phyloP scores from a whole-genome alignment of 2,329 filamentous ascomycete species.

The Pseudogymnoascus pannorum region DNA sequence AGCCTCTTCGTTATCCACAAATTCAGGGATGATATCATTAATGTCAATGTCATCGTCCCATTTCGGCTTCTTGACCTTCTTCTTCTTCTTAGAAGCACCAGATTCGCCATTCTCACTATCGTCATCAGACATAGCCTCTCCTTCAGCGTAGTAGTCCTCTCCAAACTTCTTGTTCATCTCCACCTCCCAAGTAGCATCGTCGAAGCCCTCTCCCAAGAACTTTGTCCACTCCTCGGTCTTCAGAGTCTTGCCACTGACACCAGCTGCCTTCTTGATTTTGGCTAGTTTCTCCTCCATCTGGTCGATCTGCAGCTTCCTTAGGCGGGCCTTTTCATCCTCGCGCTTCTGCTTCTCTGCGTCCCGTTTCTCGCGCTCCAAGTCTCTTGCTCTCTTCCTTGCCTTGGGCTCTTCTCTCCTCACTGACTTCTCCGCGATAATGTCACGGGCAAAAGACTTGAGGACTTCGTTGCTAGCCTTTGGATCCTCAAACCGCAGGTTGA shows the following conservation, averaged over 20 bases:
- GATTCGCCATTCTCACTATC: slow-evolving; percentile 46
- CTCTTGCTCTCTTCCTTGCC: slow-evolving; percentile 68
- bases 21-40: slow-evolving; percentile 81
- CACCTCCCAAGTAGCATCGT: slow-evolving; percentile 81
- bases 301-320: slow-evolving; percentile 83
- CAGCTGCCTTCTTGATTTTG: slow-evolving; percentile 84
- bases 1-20: slow-evolving; percentile 55
- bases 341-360: slow-evolving; percentile 70
- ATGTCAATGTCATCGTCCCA: slow-evolving; percentile 99
- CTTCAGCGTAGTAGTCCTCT: slow-evolving; percentile 78
- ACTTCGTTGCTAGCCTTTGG: slow-evolving; percentile 81
- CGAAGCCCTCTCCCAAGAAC: slow-evolving; percentile 82
- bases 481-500: slow-evolving; percentile 94
- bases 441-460: slow-evolving; percentile 81
- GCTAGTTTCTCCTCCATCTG: slow-evolving; percentile 81
- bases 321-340: slow-evolving; percentile 71
- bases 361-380: slow-evolving; percentile 68
- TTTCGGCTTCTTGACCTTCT: slow-evolving; percentile 70
- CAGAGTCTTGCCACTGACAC: slow-evolving; percentile 58
- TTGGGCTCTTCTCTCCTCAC: slow-evolving; percentile 79
- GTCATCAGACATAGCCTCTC: slow-evolving; percentile 56
- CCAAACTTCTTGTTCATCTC: slow-evolving; percentile 87
- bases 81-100: slow-evolving; percentile 37
- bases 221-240: slow-evolving; percentile 75
- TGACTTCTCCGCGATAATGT: slow-evolving; percentile 71